Evolutionary conservation across 768 basidiomycete species (phyloP).

Genomic region (Auricularia sp.): DNA sequence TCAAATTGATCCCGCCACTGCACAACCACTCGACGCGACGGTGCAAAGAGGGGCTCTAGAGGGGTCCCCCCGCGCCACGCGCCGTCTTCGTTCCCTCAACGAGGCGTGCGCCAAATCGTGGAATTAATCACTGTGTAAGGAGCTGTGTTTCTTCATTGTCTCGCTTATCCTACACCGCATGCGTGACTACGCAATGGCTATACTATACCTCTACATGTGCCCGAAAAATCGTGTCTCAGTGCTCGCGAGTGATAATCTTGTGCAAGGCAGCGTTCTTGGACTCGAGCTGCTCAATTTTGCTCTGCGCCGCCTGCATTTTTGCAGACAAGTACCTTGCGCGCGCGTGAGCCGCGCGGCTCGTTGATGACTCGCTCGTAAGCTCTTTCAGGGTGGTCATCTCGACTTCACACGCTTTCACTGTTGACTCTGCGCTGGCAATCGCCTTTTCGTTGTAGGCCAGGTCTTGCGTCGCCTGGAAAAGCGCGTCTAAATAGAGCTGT

Average conservation of each 20-base stretch:
- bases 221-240: background rate
- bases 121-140: too few relatives aligned
- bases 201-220: background rate
- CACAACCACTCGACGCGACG: too few relatives aligned
- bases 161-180: too few relatives aligned
- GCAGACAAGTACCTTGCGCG: constrained; percentile 59
- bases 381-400: constrained; percentile 62
- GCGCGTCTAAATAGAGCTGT: constrained; percentile 38
- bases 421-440: constrained; percentile 40
- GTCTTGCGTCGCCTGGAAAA: constrained; percentile 75
- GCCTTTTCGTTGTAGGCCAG: constrained; percentile 65
- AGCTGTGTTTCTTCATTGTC: too few relatives aligned
- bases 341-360: constrained; percentile 39
- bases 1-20: too few relatives aligned
- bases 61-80: too few relatives aligned
- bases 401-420: constrained; percentile 60
- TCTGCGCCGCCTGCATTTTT: constrained; percentile 63
- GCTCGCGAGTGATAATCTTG: constrained; percentile 23
- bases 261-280: constrained; percentile 59
- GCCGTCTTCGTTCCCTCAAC: too few relatives aligned
- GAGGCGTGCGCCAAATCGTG: too few relatives aligned
- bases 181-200: background rate
- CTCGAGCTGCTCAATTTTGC: constrained; percentile 61
- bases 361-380: constrained; percentile 39
- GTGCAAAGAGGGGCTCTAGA: too few relatives aligned